These are phyloP conservation scores for Sporothrix phasma DNA, from an alignment of 2,329 filamentous ascomycete genomes.

Conservation along the genomic window DNA sequence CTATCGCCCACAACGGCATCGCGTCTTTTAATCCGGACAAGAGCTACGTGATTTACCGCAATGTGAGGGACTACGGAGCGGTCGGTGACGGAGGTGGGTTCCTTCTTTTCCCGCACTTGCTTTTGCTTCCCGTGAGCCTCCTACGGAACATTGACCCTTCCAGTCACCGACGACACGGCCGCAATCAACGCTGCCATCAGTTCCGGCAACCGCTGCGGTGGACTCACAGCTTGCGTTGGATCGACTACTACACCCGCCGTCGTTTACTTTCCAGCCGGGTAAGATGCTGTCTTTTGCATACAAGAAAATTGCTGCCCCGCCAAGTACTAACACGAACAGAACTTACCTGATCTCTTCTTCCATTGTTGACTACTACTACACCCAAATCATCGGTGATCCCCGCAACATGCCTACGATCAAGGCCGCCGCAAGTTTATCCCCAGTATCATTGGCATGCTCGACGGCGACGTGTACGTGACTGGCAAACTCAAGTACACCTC, in stretches of 20 bases:
- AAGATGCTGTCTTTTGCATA: no score
- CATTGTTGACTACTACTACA: slow-evolving; percentile 22
- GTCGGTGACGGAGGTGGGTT: slow-evolving; percentile 53
- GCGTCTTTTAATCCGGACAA: slow-evolving; percentile 36
- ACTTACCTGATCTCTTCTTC: slow-evolving; percentile 21
- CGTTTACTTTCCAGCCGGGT: slow-evolving; percentile 21
- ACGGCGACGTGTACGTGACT: slow-evolving; percentile 36
- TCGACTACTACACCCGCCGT: slow-evolving; percentile 20
- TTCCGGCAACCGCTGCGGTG: slow-evolving; percentile 24
- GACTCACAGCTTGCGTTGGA: slow-evolving; percentile 18
- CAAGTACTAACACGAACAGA: slow-evolving; percentile 8
- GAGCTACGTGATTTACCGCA: slow-evolving; percentile 19
- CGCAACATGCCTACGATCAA: slow-evolving; percentile 22
- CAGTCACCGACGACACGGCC: slow-evolving; percentile 59
- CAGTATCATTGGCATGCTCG: slow-evolving; percentile 35
- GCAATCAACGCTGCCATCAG: slow-evolving; percentile 60
- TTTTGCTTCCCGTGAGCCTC: neutral
- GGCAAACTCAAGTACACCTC: slow-evolving; percentile 38
- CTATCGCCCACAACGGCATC: slow-evolving; percentile 37
- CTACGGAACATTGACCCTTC: neutral
- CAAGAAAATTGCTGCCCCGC: no score
- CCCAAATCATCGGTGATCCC: slow-evolving; percentile 20
- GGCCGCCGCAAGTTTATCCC: slow-evolving; percentile 34
- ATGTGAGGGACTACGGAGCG: slow-evolving; percentile 39
- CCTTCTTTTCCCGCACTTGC: neutral